Evolutionary conservation across 805 yeast species (phyloP).

Genomic region (Spathaspora sp.): DNA sequence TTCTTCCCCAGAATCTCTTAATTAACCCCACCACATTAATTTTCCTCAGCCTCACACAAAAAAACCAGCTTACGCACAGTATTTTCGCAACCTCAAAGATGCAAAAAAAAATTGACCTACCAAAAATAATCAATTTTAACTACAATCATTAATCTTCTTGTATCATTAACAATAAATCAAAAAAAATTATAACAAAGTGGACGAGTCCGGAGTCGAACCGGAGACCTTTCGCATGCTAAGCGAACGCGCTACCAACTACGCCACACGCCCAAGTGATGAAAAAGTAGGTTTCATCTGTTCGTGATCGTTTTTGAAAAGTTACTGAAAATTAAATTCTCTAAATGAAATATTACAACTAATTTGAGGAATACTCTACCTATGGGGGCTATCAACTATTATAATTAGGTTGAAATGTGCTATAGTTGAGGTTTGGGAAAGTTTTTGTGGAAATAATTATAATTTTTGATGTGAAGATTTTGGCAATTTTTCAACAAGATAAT

Average conservation of each 20-base stretch:
- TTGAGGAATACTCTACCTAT: too few species aligned
- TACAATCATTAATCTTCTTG: neutral
- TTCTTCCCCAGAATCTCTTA: too few species aligned
- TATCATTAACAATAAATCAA: neutral
- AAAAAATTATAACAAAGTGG: slow-evolving; percentile 17
- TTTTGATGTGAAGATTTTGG: too few species aligned
- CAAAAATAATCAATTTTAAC: too few species aligned
- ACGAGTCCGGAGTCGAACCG: slow-evolving; percentile 44
- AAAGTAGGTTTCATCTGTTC: neutral
- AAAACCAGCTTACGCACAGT: neutral
- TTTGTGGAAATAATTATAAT: too few species aligned
- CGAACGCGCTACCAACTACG: slow-evolving; percentile 50
- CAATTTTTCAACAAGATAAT: too few species aligned
- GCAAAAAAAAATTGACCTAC: neutral
- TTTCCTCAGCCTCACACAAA: neutral
- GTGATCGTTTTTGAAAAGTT: neutral
- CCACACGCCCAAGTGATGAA: slow-evolving; percentile 38
- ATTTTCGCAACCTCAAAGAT: neutral
- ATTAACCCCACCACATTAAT: neutral
- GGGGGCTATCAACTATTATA: too few species aligned
- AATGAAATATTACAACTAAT: too few species aligned
- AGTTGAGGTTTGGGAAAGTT: too few species aligned
- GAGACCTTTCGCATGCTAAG: slow-evolving; percentile 49
- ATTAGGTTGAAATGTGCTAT: too few species aligned
- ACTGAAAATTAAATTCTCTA: too few species aligned